Base-by-base conservation (phyloP, 148 eudicot species). In the Polygonum maritimum region DNA sequence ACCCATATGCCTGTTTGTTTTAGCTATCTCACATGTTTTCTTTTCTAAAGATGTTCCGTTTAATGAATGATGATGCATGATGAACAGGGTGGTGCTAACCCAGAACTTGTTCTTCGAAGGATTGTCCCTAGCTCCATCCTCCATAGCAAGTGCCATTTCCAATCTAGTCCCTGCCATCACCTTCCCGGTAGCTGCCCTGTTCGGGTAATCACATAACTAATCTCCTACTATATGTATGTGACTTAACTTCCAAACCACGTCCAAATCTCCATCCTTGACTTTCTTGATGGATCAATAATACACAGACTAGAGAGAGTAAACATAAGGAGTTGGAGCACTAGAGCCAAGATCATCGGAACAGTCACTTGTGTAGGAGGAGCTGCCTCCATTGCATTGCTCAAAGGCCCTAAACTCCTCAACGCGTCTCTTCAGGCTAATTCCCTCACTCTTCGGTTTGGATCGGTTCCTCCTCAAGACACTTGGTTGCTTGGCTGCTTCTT, bases 141-240 rank as follows among this genome's bases (percentile, higher is more conserved):
- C 97, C 1, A 79, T 83, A 16, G 97, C 83, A 81, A 88, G 91
- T 84, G 93, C 98, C 39, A 81, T 84, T 70, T 38, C 69, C 45
- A 94, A 94, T 76, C 69, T 94, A 13, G 75, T 80, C 67, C 97
- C 98, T 2, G 98, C 92, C 11, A 69, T 93, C 79, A 93, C 98
- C 54, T 93, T 93, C 81, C 33, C 88, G 41, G 55, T 86, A 14
- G 90, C 98, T 57, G 81, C 87, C 36, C 4, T 70, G 6, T 33
- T 89, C 18, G 97, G 98, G 98, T 93, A 62, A 54, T 54, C 47
- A 44, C 47, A 44, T 44, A 44, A 26, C 31, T 26, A 26, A 44
- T 44, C 1, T 6, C 11, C 47, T 6, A 44, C 47, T 44, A 44
- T 7, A 10, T 26, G 31, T 26, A 26, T 26, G 31, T 26, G 31